Percentiles rank a stretch among this genome's conserved stretches.
Conservation (phyloP, 345 rosid species). For the Populus nigra region DNA sequence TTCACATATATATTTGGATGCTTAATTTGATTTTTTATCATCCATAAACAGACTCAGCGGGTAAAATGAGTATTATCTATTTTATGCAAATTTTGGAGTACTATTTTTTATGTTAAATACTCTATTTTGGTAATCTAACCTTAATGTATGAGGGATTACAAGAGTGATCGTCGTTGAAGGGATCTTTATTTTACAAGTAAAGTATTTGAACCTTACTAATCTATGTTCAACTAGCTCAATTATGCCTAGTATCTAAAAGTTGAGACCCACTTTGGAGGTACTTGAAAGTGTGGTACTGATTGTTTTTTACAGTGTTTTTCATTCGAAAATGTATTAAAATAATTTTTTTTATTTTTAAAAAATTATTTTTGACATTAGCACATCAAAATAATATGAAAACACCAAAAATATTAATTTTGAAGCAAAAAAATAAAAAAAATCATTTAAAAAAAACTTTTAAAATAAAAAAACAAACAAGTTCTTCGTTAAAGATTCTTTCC, state of each 20-base stretch:
- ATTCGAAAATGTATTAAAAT: too few relatives aligned
- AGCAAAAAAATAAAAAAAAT: too few relatives aligned
- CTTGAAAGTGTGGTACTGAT: rapidly evolving
- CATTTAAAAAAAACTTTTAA: too few relatives aligned
- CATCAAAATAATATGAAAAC: rapidly evolving
- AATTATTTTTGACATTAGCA: too few relatives aligned
- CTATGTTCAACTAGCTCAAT: neutral
- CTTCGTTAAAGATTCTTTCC: too few relatives aligned
- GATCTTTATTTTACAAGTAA: too few relatives aligned
- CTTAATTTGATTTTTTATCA: neutral
- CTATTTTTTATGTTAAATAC: too few relatives aligned
- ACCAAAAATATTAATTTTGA: too few relatives aligned
- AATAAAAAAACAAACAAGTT: too few relatives aligned
- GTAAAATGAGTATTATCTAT: neutral
- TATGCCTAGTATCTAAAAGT: neutral
- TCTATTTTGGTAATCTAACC: too few relatives aligned
- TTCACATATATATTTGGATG: neutral
- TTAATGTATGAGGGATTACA: neutral
- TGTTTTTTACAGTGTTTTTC: too few relatives aligned
- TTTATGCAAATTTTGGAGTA: neutral
- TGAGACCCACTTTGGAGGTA: neutral
- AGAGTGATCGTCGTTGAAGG: neutral
- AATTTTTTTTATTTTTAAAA: too few relatives aligned
- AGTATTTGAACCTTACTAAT: neutral
- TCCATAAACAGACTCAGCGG: neutral